Evolutionary conservation across 257 asterid genomes (phyloP).

Genomic region (Scutellaria minor): DNA sequence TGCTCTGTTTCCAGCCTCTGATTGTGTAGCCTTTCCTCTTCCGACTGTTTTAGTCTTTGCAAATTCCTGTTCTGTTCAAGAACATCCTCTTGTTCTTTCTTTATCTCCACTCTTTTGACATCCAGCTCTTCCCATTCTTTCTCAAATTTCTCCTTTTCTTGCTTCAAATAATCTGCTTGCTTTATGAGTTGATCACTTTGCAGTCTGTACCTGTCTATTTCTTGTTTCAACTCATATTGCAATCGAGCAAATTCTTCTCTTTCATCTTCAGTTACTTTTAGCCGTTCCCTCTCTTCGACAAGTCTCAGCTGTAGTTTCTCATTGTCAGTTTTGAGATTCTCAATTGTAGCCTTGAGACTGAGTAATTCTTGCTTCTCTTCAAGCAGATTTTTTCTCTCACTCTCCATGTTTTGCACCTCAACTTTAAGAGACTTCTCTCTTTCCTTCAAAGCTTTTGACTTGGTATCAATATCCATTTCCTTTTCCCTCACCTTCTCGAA

Average conservation of each 20-base stretch:
- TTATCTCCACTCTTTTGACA: constrained; percentile 62
- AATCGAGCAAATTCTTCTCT: constrained; percentile 69
- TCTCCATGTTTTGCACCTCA: constrained; percentile 72
- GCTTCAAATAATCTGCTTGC: constrained; percentile 83
- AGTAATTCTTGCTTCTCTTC: constrained; percentile 70
- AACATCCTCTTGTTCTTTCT: constrained; percentile 66
- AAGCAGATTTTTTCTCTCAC: constrained; percentile 56
- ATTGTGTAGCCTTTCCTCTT: constrained; percentile 71
- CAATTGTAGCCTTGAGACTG: constrained; percentile 64
- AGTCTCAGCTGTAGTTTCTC: constrained; percentile 62
- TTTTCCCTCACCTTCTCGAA: constrained; percentile 70
- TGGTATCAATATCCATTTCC: constrained; percentile 70
- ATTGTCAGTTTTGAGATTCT: constrained; percentile 60
- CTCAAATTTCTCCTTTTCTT: constrained; percentile 86
- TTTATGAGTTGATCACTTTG: constrained; percentile 69
- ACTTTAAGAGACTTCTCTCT: constrained; percentile 70
- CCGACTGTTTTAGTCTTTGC: constrained; percentile 60
- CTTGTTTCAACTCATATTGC: constrained; percentile 82
- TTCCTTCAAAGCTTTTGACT: constrained; percentile 72
- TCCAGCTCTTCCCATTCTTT: constrained; percentile 97
- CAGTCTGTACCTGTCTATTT: constrained; percentile 74
- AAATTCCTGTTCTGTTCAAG: constrained; percentile 55
- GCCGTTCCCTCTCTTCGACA: constrained; percentile 67
- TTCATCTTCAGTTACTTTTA: constrained; percentile 85
- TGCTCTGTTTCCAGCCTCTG: constrained; percentile 76